A percentile compares a stretch with the other conserved stretches of the same genome.
phyloP scores from a whole-genome alignment of 2,329 filamentous ascomycete genomes.

The Botrytis tulipae region DNA sequence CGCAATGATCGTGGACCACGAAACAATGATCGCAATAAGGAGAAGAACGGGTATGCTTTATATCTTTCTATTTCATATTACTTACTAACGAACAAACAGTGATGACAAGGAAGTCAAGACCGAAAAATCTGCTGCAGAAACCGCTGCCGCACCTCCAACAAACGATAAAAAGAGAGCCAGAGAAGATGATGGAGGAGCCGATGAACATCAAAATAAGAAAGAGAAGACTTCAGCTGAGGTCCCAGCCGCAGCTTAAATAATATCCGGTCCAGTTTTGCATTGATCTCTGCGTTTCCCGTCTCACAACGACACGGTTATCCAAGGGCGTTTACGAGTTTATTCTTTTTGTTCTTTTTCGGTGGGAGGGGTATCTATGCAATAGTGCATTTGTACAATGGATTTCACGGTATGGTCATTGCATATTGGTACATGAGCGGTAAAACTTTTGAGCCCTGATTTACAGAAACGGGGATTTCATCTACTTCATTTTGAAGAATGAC shows the following conservation, averaged over 20 bases:
- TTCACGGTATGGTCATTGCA: conserved; percentile 6
- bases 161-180: conserved; percentile 38
- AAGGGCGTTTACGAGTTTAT: conserved; percentile 15
- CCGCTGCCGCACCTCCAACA: conserved; percentile 10
- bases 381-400: conserved; percentile 2
- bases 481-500: background rate
- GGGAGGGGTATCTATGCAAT: background rate
- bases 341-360: conserved; percentile 10
- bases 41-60: conserved; percentile 36
- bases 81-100: conserved; percentile 26
- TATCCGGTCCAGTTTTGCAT: conserved; percentile 23
- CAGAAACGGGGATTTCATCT: background rate
- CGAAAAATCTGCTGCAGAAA: conserved; percentile 28
- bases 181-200: conserved; percentile 48
- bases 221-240: conserved; percentile 45
- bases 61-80: background rate
- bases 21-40: conserved; percentile 40
- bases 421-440: conserved; percentile 3
- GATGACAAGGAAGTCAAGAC: conserved; percentile 25
- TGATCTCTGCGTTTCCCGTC: conserved; percentile 5
- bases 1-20: conserved; percentile 43
- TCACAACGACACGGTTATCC: background rate
- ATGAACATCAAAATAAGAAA: conserved; percentile 60
- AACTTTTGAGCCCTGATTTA: conserved; percentile 5
- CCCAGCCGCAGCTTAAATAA: conserved; percentile 31